Conservation (phyloP, 441 rosid species). For the Flueggea neowawraea region DNA sequence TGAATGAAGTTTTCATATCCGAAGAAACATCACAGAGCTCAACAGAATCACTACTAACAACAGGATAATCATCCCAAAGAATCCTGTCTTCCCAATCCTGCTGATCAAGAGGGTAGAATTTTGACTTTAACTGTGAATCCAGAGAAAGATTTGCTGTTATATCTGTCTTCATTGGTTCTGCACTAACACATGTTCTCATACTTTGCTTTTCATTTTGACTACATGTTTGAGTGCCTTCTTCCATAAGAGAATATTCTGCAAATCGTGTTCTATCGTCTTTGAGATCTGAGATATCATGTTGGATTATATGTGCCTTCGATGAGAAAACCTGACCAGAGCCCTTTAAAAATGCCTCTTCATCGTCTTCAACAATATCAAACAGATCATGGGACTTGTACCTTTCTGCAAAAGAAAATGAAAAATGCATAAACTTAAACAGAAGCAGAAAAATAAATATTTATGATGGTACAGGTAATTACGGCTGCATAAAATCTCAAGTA, state of each 20-base stretch:
- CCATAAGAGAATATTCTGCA: slow-evolving; percentile 29
- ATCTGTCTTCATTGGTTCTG: slow-evolving; percentile 70
- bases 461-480: too few relatives aligned
- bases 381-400: slow-evolving; percentile 51
- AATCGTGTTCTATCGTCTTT: slow-evolving; percentile 32
- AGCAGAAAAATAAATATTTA: not conserved
- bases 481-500: too few relatives aligned
- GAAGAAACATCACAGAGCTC: slow-evolving; percentile 41
- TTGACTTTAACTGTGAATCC: slow-evolving; percentile 40
- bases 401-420: slow-evolving; percentile 47
- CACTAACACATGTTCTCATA: slow-evolving; percentile 47
- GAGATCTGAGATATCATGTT: slow-evolving; percentile 37
- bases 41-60: slow-evolving; percentile 35
- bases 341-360: slow-evolving; percentile 79
- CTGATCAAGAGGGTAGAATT: slow-evolving; percentile 79
- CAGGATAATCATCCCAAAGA: slow-evolving; percentile 79
- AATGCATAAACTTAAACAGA: slow-evolving; percentile 8
- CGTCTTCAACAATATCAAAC: slow-evolving; percentile 81
- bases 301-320: slow-evolving; percentile 30
- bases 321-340: slow-evolving; percentile 42
- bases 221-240: slow-evolving; percentile 32
- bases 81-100: slow-evolving; percentile 92
- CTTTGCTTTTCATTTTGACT: slow-evolving; percentile 31
- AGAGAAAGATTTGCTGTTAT: slow-evolving; percentile 31
- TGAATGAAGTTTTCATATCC: slow-evolving; percentile 30